Evolutionary conservation across 2,329 filamentous ascomycete genomes (phyloP).

Genomic region (Trichophyton simii): DNA sequence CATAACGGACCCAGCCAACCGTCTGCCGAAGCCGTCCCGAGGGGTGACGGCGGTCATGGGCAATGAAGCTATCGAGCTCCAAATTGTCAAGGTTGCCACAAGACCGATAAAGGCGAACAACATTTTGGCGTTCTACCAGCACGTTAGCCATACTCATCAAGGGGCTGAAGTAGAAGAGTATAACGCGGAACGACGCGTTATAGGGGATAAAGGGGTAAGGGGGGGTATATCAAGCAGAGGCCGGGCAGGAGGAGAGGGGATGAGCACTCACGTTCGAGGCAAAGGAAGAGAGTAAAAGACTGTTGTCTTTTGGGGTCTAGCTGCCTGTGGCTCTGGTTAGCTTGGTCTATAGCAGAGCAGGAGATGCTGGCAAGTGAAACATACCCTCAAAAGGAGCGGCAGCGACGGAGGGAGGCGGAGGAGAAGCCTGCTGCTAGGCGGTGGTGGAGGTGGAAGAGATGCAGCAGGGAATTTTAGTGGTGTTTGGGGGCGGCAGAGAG

Average conservation of each 20-base stretch:
- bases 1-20: background rate
- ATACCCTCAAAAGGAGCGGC: background rate
- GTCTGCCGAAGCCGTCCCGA: constrained; percentile 12
- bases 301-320: background rate
- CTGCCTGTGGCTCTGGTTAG: background rate
- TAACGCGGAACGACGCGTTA: too few species aligned
- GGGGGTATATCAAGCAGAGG: background rate
- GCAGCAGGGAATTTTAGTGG: background rate
- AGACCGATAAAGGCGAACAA: constrained; percentile 16
- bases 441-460: background rate
- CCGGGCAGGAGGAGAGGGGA: background rate
- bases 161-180: background rate
- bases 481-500: too few species aligned
- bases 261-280: background rate
- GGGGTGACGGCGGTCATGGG: constrained; percentile 15
- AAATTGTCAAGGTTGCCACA: constrained; percentile 16
- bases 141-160: background rate
- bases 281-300: background rate
- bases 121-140: constrained; percentile 11
- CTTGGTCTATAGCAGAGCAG: background rate
- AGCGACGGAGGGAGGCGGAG: background rate
- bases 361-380: background rate
- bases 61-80: constrained; percentile 17
- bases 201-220: background rate
- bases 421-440: background rate